These are phyloP conservation scores for Arbutus unedo DNA, from an alignment of 148 eudicot species.

Conservation along the genomic window DNA sequence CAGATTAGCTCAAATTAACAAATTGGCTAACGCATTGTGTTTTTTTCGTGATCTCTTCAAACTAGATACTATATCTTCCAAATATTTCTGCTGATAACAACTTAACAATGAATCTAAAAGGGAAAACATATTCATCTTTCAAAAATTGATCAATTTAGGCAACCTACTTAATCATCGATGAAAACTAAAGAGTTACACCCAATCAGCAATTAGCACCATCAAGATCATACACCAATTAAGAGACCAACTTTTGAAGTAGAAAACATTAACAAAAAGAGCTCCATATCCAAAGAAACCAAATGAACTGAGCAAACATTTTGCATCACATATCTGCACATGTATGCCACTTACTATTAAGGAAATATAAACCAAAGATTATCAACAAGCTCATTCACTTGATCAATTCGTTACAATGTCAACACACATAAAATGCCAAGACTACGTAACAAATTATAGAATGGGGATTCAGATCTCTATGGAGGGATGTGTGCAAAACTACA, in stretches of 20 bases:
- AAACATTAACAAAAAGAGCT: not conserved
- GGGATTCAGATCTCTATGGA: not conserved
- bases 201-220: not conserved
- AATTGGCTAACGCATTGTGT: not conserved
- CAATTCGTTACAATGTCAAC: not conserved
- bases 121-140: not conserved
- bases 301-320: not conserved
- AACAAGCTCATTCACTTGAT: not conserved
- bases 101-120: not conserved
- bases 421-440: not conserved
- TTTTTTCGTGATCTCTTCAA: not conserved
- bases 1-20: too few relatives aligned
- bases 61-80: not conserved
- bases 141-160: not conserved
- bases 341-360: not conserved
- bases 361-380: not conserved
- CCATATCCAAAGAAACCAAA: not conserved
- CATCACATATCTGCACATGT: not conserved
- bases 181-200: not conserved
- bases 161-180: not conserved
- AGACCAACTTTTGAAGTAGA: not conserved
- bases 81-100: not conserved
- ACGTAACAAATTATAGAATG: not conserved
- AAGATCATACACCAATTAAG: not conserved
- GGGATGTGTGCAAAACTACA: not conserved